Evolutionary conservation across 2,329 filamentous ascomycete genomes (phyloP).

Genomic region (Fusarium cyanostomum): DNA sequence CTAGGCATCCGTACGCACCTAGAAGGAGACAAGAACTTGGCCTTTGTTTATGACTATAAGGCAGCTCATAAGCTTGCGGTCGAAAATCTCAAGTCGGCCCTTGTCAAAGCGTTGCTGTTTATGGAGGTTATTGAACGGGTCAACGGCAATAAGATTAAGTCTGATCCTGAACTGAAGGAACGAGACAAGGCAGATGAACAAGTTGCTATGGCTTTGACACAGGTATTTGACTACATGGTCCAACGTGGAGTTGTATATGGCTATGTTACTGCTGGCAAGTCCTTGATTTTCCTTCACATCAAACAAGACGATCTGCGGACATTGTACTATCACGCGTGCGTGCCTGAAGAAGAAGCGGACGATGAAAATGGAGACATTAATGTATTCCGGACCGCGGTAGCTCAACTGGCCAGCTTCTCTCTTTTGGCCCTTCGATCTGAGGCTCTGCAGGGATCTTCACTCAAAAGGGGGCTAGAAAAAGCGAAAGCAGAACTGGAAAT

Average conservation of each 20-base stretch:
- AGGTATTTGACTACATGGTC: conserved; percentile 39
- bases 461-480: conserved; percentile 15
- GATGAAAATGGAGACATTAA: background rate
- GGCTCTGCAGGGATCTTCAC: conserved; percentile 17
- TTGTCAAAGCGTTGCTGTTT: conserved; percentile 22
- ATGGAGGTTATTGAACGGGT: conserved; percentile 13
- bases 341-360: conserved; percentile 19
- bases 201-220: conserved; percentile 34
- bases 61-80: conserved; percentile 19
- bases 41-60: conserved; percentile 17
- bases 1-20: conserved; percentile 13
- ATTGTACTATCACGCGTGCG: conserved; percentile 30
- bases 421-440: conserved; percentile 32
- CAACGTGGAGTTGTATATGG: conserved; percentile 34
- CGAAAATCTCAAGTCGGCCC: background rate
- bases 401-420: conserved; percentile 34
- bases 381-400: conserved; percentile 29
- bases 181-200: conserved; percentile 6
- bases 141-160: conserved; percentile 8
- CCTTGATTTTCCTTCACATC: conserved; percentile 40
- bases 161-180: background rate
- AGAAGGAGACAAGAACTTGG: conserved; percentile 7
- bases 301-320: conserved; percentile 19
- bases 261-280: conserved; percentile 40
- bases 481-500: conserved; percentile 20